Base-by-base conservation (phyloP, 208 protist genomes). In the Leptomonas seymouri region DNA sequence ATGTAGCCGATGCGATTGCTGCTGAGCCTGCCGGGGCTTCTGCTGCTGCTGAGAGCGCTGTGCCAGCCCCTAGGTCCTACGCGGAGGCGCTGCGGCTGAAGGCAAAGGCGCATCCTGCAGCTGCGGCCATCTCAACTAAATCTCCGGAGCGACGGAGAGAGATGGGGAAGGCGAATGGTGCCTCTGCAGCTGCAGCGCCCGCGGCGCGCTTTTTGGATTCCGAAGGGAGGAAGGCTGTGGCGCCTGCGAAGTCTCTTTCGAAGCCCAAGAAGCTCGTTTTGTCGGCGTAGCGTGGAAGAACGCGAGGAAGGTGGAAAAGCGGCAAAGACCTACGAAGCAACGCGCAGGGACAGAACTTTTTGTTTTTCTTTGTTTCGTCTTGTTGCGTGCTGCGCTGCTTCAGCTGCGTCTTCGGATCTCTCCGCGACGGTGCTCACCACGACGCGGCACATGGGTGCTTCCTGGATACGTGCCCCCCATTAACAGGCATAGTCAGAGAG, bases 71-170 rank as follows among this genome's bases (percentile, higher is more conserved):
- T 4, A 65, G 55, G 46, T 65, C 60, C 6, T 65, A 65, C 60
- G 60, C 60, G 11, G 60, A 65, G 60, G 60, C 60, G 21, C 30
- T 65, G 60, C 44, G 46, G 45, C 60, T 65, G 18, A 65, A 55
- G 60, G 44, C 46, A 21, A 65, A 65, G 60, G 44, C 60, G 3
- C 9, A 44, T 0, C 20, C 31, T 1, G 31, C 20, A 11, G 30
- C 46, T 20, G 39, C 39, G 14, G 28, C 18, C 3, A 30, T 34
- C 12, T n/a, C 46, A 1, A 18, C 31, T 3, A 65, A 65, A 18
- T 36, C 60, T 0, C 41, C 46, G 18, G 46, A 65, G n/a, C 18
- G n/a, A 2, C 31, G 23, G 44, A 51, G 41, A 28, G 44, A 53
- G 44, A 64, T 44, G 28, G 44, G 42, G 4, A 64, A 64, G 44